Conservation (phyloP, 805 yeast genomes). For the Scheffersomyces stipitis region DNA sequence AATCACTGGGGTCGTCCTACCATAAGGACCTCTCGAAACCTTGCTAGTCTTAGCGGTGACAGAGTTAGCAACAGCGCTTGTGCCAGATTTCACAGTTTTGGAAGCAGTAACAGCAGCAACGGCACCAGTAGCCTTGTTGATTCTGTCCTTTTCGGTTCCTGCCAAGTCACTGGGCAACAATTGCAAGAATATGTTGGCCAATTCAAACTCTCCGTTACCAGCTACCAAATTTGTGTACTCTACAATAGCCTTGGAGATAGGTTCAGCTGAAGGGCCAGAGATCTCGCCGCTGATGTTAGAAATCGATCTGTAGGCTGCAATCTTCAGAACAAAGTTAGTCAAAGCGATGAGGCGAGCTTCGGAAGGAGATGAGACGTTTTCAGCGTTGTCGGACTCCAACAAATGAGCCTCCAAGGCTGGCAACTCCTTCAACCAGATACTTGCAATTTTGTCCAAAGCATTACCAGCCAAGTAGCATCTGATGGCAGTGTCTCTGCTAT, state of each 20-base stretch:
- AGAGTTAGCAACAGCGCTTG: neutral
- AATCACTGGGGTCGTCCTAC: constrained; percentile 2
- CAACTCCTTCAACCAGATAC: constrained; percentile 80
- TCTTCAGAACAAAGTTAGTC: constrained; percentile 79
- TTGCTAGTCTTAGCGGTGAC: constrained; percentile 2
- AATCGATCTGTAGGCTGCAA: constrained; percentile 67
- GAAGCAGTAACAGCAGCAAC: constrained; percentile 18
- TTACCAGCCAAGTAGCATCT: constrained; percentile 77
- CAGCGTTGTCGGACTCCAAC: constrained; percentile 45
- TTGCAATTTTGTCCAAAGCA: constrained; percentile 73
- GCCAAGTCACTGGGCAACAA: constrained; percentile 74
- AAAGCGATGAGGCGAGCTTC: constrained; percentile 84
- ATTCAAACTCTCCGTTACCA: constrained; percentile 76
- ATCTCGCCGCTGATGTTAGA: constrained; percentile 35
- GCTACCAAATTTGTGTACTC: constrained; percentile 84
- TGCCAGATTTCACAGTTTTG: constrained; percentile 4
- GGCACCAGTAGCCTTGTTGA: constrained; percentile 60
- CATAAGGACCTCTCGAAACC: constrained; percentile 3
- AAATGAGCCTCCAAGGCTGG: constrained; percentile 40
- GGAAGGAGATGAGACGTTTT: constrained; percentile 55
- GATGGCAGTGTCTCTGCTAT: constrained; percentile 70
- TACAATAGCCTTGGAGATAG: constrained; percentile 60
- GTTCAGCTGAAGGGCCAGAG: constrained; percentile 45
- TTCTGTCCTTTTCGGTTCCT: constrained; percentile 76
- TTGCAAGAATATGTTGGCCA: constrained; percentile 70